A percentile compares a stretch with the other conserved stretches of the same genome.
Conservation (phyloP, 139 green algal genomes). For the Chlorella vulgaris region DNA sequence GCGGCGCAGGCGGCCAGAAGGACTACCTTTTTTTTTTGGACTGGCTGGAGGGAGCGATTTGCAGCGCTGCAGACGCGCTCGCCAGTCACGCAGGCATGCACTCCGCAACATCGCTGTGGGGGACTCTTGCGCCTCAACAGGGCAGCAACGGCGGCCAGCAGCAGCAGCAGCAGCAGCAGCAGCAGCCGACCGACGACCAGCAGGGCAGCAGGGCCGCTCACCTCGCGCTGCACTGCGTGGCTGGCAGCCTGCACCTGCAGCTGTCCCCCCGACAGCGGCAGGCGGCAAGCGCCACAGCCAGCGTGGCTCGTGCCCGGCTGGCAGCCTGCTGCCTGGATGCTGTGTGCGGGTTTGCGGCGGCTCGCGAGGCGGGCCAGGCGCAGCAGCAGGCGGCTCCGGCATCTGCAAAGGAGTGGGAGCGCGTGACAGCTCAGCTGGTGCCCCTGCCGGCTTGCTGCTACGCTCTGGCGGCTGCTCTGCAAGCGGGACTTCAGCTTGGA, state of each 20-base stretch:
- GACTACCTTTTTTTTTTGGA: neutral
- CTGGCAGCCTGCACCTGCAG: too few relatives aligned
- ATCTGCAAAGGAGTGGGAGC: neutral
- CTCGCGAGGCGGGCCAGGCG: neutral
- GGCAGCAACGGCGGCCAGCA: neutral
- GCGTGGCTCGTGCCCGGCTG: neutral
- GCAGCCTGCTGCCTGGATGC: neutral
- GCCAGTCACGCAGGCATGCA: slow-evolving; percentile 4
- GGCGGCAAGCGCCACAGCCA: too few relatives aligned
- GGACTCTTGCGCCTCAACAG: too few relatives aligned
- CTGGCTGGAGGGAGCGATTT: neutral
- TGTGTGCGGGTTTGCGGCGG: slow-evolving; percentile 16
- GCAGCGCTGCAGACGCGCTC: neutral
- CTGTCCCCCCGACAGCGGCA: neutral
- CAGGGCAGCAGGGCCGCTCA: too few relatives aligned
- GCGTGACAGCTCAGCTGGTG: neutral
- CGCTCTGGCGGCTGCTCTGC: neutral
- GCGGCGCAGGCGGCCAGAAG: neutral
- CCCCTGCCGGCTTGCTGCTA: neutral
- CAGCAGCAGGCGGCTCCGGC: neutral
- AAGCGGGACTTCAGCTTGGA: too few relatives aligned
- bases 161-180: neutral
- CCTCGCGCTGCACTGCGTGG: too few relatives aligned
- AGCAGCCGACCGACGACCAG: neutral
- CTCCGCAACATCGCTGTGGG: neutral